Base-by-base conservation (phyloP, 441 rosid species). In the Oxalis stricta region DNA sequence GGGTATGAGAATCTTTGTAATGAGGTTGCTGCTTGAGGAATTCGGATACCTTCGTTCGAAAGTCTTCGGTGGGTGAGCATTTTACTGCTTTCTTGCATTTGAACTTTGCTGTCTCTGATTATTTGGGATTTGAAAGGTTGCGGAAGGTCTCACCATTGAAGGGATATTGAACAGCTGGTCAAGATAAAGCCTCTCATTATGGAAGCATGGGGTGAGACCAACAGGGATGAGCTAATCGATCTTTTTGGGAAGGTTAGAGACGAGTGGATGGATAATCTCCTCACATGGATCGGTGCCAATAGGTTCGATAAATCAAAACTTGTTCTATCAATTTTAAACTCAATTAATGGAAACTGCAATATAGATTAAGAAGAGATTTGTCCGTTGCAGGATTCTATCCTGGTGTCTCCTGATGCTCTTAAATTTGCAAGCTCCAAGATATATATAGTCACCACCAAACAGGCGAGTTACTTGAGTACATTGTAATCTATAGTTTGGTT, bases 251-350 rank as follows among this genome's bases (percentile, higher is more conserved):
- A 75, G 57, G 77, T 89, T 61, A 73, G 92, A 60, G 98, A 85
- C 64, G 82, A 85, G 55, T 89, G 98, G 98, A 76, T 89, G 38
- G 79, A 71, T 26, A 63, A 49, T 7, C 92, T 80, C 58, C 60
- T 85, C 69, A 68, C 94, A 44, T 85, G 92, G 94, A 82, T 89
- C 50, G 80, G 77, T 68, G 98, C 96, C 12, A 89, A 84, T 64
- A 82, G 94, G 98, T 84, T 64, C 10, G n/a, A 48, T 46, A 10
- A 16, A 44, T 41, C 23, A n/a, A 22, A 23, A n/a, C n/a, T n/a
- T n/a, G n/a, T n/a, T n/a, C n/a, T n/a, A n/a, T n/a, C n/a, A n/a
- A n/a, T n/a, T n/a, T n/a, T n/a, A 12, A 9, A n/a, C 19, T 2
- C 37, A 9, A 12, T 10, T 28, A 10, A 43, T 42, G 31, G n/a